Evolutionary conservation across 140 eudicot species (phyloP).

Genomic region (Stevia rebaudiana): DNA sequence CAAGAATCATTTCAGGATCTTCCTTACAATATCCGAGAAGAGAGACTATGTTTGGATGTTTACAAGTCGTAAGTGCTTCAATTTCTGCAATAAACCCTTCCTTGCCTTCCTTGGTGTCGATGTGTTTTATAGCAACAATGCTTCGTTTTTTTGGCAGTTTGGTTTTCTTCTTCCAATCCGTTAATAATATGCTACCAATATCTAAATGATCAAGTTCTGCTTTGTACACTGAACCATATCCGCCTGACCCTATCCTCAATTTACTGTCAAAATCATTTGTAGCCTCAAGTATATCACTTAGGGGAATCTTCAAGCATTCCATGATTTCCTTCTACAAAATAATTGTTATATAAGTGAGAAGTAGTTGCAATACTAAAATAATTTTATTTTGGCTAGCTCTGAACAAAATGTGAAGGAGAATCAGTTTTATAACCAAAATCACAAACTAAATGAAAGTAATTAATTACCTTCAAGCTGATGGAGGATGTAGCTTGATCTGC

Average conservation of each 20-base stretch:
- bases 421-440: too few relatives aligned
- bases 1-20: too few relatives aligned
- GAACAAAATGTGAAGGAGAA: too few relatives aligned
- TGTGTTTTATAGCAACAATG: not conserved
- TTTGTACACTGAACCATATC: not conserved
- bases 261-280: not conserved
- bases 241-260: not conserved
- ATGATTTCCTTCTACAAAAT: not conserved
- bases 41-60: not conserved
- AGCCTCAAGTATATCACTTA: not conserved
- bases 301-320: not conserved
- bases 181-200: not conserved
- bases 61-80: not conserved
- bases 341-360: not conserved
- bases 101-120: not conserved
- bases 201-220: slow-evolving; percentile 5
- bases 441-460: too few relatives aligned
- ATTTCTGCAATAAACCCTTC: not conserved
- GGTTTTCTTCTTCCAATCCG: too few relatives aligned
- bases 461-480: too few relatives aligned
- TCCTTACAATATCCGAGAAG: slow-evolving; percentile 1
- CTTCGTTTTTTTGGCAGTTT: not conserved
- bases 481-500: too few relatives aligned
- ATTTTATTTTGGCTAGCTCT: too few relatives aligned
- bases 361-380: too few relatives aligned